Base-by-base conservation (phyloP, 805 yeast species). In the Metschnikowia baotianmanensis region DNA sequence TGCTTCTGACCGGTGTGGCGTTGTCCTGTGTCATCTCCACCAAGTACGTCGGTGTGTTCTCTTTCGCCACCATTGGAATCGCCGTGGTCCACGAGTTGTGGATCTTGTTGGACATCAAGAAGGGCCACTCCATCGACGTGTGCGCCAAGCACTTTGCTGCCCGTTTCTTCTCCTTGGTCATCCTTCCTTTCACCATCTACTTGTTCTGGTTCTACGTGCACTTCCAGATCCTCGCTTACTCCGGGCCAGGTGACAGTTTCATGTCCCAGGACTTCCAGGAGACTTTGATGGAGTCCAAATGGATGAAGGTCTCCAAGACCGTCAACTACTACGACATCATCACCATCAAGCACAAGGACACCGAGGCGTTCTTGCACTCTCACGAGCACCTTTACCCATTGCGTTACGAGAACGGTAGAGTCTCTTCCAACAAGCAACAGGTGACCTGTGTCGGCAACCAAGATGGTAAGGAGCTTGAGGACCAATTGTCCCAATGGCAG, bases 191-290 rank as follows among this genome's bases (percentile, higher is more conserved):
- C 59, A 50, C 78, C 23, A 76, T 93, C 50, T 93, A 88, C 61
- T 71, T 89, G 48, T 81, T 78, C 54, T 89, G 97, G 96, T 93
- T 91, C 67, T 88, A 82, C 68, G 72, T 90, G 39, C 99, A 93
- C 65, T 93, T 93, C 65, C 76, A 79, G 22, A 76, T 93, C 19
- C 76, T 93, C 56, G 75, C 67, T 52, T 82, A 77, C 51, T 90
- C 98, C 2, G 99, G 99, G 21, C 93, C 97, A 5, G 99, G 99
- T 47, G 97, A 93, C 60, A 73, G 75, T 3, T 89, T 91, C 61
- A 93, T 93, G 99, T 79, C 93, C n/a, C 74, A 93, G 6, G 90
- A 84, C 45, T 93, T 93, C 74, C 98, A 93, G 68, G 96, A 88
- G 57, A 83, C 96, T 23, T 73, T 93, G 38, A 82, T 80, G 26